phyloP scores from a whole-genome alignment of 148 eudicot species.

The Cornus controversa region DNA sequence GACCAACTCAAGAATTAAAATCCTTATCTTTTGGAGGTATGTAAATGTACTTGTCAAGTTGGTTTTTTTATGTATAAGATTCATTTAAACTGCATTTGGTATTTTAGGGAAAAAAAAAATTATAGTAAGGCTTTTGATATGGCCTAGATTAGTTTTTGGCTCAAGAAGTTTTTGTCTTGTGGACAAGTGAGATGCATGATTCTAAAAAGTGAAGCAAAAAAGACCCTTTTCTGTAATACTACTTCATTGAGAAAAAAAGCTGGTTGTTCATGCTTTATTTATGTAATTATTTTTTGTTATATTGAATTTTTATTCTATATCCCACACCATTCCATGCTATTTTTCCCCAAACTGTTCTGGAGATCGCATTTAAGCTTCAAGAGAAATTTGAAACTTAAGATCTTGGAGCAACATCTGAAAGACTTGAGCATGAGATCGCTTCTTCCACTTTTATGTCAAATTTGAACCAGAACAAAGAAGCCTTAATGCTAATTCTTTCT shows the following conservation, averaged over 20 bases:
- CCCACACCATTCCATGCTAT: too few relatives aligned
- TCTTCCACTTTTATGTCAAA: background rate
- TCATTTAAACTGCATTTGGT: background rate
- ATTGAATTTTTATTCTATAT: too few relatives aligned
- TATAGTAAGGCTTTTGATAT: background rate
- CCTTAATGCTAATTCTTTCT: background rate
- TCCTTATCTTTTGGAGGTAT: slow-evolving; percentile 19
- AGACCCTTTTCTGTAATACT: background rate
- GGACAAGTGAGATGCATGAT: background rate
- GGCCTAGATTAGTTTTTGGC: background rate
- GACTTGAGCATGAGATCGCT: background rate
- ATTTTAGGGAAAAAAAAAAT: background rate
- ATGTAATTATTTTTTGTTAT: too few relatives aligned
- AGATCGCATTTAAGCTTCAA: too few relatives aligned
- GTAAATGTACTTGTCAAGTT: background rate
- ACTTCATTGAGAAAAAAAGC: background rate
- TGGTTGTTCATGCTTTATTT: background rate
- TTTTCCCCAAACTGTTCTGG: too few relatives aligned
- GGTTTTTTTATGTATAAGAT: background rate
- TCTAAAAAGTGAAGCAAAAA: background rate
- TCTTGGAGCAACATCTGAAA: too few relatives aligned
- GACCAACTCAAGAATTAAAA: slow-evolving; percentile 6
- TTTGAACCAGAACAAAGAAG: background rate
- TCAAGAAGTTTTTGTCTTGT: background rate
- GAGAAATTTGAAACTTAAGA: too few relatives aligned